phyloP scores from a whole-genome alignment of 805 yeast species.

The Suhomyces sp. region DNA sequence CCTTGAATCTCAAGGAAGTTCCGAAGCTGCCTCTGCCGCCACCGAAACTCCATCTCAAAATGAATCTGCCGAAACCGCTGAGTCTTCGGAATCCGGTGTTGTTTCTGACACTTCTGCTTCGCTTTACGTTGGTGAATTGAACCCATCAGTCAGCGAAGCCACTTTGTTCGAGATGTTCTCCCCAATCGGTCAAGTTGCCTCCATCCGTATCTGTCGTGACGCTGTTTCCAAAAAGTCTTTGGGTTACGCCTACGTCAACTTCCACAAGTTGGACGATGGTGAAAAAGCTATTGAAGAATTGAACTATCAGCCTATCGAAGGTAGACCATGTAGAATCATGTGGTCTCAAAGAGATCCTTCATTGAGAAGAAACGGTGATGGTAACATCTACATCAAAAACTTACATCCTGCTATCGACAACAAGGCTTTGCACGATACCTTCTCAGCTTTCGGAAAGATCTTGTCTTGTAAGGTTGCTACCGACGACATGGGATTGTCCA shows the following conservation, averaged over 20 bases:
- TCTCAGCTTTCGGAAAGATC: slow-evolving; percentile 93
- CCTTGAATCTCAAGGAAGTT: slow-evolving; percentile 24
- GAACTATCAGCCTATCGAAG: slow-evolving; percentile 91
- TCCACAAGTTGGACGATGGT: slow-evolving; percentile 84
- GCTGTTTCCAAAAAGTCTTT: slow-evolving; percentile 94
- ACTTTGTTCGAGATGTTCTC: slow-evolving; percentile 91
- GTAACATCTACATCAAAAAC: slow-evolving; percentile 97
- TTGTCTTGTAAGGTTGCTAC: slow-evolving; percentile 96
- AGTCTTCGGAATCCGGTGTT: slow-evolving; percentile 32
- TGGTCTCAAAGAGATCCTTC: slow-evolving; percentile 99
- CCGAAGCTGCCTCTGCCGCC: slow-evolving; percentile 19
- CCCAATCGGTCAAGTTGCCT: slow-evolving; percentile 90
- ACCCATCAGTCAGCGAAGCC: slow-evolving; percentile 90
- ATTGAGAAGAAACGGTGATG: slow-evolving; percentile 89
- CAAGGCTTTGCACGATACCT: slow-evolving; percentile 97
- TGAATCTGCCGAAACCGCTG: slow-evolving; percentile 25
- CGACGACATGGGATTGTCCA: slow-evolving; percentile 86
- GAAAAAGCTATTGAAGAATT: slow-evolving; percentile 91
- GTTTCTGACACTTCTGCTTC: slow-evolving; percentile 71
- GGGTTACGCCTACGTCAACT: slow-evolving; percentile 98
- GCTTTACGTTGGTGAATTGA: slow-evolving; percentile 96
- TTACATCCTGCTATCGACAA: slow-evolving; percentile 97
- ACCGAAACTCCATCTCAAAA: slow-evolving; percentile 21
- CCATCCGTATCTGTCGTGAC: slow-evolving; percentile 98
- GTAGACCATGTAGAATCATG: slow-evolving; percentile 98